Evolutionary conservation across 2,329 filamentous ascomycete species (phyloP), one percentile per base, ranked within the genome.

Genomic region (Dactylellina leptospora): DNA sequence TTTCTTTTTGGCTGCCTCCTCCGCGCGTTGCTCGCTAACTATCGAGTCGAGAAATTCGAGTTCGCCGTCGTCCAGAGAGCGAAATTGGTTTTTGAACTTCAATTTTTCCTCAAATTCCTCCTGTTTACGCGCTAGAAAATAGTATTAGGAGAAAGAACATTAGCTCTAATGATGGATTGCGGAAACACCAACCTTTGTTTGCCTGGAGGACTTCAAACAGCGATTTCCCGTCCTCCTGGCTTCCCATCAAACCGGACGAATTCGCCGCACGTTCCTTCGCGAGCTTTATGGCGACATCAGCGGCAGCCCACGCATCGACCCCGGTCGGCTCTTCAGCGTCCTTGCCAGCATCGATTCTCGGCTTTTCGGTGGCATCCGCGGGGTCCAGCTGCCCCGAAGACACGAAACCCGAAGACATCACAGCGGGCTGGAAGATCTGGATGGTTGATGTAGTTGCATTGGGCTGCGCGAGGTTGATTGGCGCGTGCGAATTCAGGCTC

Each of bases 31-130:
- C 58, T 80, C 80, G 55, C 82, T 83, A 51, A 81, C 76, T 38
- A 90, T 83, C 47, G 84, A 85, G 48, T 88, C 86, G 22, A 95
- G 80, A 75, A 92, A 93, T 18, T 89, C 90, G 54, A 90, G 83
- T 81, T 93, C 91, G 78, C 92, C 90, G 70, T 92, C 89, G 78
- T 93, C 88, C 27, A 95, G 83, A 2, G 88, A 83, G 38, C 88
- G 86, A 78, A 92, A 93, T 81, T 93, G 91, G 77, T 93, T 90
- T 77, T 86, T 86, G 56, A 93, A 82, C 74, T 85, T 85, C 74
- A 84, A 85, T 74, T 88, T 84, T 79, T 93, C 90, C 79, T 92
- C 90, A 79, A 92, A 92, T 6, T 88, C 90, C 18, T 90, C 90
- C 81, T 93, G 89, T 80, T 93, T 93, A 66, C 90, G 89, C 74